Percentiles rank a stretch among this genome's conserved stretches.
Conservation (phyloP, 805 yeast species). For the Cyberlindnera maritima region DNA sequence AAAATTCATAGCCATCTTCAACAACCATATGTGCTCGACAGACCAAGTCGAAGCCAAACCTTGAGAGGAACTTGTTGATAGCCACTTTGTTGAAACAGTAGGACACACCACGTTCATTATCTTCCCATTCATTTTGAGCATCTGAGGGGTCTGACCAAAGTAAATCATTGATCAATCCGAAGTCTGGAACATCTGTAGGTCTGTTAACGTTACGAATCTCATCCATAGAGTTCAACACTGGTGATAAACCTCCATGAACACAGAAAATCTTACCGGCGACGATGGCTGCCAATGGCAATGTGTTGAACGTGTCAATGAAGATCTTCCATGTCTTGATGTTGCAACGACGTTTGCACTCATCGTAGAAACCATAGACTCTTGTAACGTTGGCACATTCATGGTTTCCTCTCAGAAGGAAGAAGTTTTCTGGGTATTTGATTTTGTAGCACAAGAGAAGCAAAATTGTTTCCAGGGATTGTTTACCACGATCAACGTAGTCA, state of each 20-base stretch:
- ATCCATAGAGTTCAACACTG: conserved; percentile 72
- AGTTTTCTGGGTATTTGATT: conserved; percentile 85
- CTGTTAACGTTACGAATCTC: conserved; percentile 83
- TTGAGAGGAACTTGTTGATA: conserved; percentile 69
- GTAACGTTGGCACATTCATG: conserved; percentile 95
- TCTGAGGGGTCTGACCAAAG: conserved; percentile 90
- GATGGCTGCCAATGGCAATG: conserved; percentile 84
- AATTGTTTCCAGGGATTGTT: conserved; percentile 85
- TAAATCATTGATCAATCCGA: conserved; percentile 96
- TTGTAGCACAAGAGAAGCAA: conserved; percentile 74
- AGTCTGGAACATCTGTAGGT: conserved; percentile 96
- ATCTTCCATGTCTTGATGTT: conserved; percentile 90
- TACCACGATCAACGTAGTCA: conserved; percentile 96
- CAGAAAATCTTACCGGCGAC: conserved; percentile 92
- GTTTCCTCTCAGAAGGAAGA: conserved; percentile 85
- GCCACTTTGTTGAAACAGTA: conserved; percentile 85
- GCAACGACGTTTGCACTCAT: conserved; percentile 88
- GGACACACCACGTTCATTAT: conserved; percentile 96
- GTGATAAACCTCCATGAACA: conserved; percentile 94
- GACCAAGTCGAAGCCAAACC: conserved; percentile 74
- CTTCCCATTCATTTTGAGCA: conserved; percentile 75
- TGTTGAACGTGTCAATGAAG: conserved; percentile 94
- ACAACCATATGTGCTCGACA: conserved; percentile 97
- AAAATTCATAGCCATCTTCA: conserved; percentile 94
- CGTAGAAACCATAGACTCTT: conserved; percentile 93